A percentile compares a stretch with the other conserved stretches of the same genome.
phyloP scores from a whole-genome alignment of 2,329 filamentous ascomycete species.

The Sphaerostilbella broomeana region DNA sequence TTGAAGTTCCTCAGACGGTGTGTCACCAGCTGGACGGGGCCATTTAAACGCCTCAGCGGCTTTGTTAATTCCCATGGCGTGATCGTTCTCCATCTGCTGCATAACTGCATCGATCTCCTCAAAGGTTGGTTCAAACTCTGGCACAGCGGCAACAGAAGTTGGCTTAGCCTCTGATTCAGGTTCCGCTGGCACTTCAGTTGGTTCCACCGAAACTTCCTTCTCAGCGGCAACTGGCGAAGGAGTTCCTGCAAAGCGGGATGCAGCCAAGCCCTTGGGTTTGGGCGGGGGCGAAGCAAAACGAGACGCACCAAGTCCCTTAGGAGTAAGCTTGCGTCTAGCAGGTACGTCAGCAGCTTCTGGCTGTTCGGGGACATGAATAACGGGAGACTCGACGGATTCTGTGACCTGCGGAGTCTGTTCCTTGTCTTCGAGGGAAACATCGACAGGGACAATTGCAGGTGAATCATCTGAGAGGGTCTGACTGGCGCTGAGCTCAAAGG shows the following conservation, averaged over 20 bases:
- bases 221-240: slow-evolving; percentile 25
- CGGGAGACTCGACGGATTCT: slow-evolving; percentile 19
- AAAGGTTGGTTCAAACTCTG: slow-evolving; percentile 41
- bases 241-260: slow-evolving; percentile 39
- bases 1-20: slow-evolving; percentile 47
- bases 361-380: slow-evolving; percentile 15
- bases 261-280: slow-evolving; percentile 36
- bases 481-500: slow-evolving; percentile 53
- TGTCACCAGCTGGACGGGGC: slow-evolving; percentile 22
- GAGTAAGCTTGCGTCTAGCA: slow-evolving; percentile 26
- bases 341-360: slow-evolving; percentile 17
- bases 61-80: slow-evolving; percentile 68
- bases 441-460: slow-evolving; percentile 56
- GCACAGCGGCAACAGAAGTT: slow-evolving; percentile 15
- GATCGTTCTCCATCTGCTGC: slow-evolving; percentile 70
- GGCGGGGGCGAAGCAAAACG: slow-evolving; percentile 41
- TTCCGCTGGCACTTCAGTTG: slow-evolving; percentile 25
- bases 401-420: slow-evolving; percentile 16
- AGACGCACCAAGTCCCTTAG: slow-evolving; percentile 37
- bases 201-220: slow-evolving; percentile 19
- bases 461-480: slow-evolving; percentile 32
- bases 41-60: slow-evolving; percentile 41
- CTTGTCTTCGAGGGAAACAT: slow-evolving; percentile 22
- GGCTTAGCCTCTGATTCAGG: slow-evolving; percentile 8
- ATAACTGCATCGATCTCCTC: slow-evolving; percentile 92